A percentile compares a stretch with the other conserved stretches of the same genome.
Conservation (phyloP, 192 early-diverging fungal species). For the Entomortierella parvispora region DNA sequence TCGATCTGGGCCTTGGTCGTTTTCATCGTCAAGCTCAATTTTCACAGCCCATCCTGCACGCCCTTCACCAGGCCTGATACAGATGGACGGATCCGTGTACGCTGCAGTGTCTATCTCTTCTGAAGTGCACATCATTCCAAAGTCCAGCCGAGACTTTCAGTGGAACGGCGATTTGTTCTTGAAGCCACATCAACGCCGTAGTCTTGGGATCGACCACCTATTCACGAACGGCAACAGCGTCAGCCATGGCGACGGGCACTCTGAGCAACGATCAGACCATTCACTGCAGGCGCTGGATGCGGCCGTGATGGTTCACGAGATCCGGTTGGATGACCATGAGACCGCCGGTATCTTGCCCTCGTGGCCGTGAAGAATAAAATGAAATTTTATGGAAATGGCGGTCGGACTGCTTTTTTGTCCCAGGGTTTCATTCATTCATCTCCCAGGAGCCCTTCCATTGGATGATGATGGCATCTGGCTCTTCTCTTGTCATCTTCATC, state of each 20-base stretch:
- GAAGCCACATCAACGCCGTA: slow-evolving; percentile 46
- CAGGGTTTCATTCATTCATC: too few relatives aligned
- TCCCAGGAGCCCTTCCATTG: too few relatives aligned
- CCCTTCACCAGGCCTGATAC: slow-evolving; percentile 11
- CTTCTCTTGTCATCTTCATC: too few relatives aligned
- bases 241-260: background rate
- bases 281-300: slow-evolving; percentile 18
- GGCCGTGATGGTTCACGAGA: slow-evolving; percentile 38
- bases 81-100: slow-evolving; percentile 37
- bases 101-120: slow-evolving; percentile 38
- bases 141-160: slow-evolving; percentile 42
- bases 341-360: slow-evolving; percentile 38
- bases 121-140: slow-evolving; percentile 46
- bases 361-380: slow-evolving; percentile 35
- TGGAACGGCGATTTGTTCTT: slow-evolving; percentile 51
- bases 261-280: slow-evolving; percentile 20
- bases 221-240: slow-evolving; percentile 12
- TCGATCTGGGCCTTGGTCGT: slow-evolving; percentile 13
- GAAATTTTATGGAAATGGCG: too few relatives aligned
- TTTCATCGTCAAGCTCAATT: slow-evolving; percentile 1
- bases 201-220: slow-evolving; percentile 33
- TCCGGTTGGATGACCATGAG: slow-evolving; percentile 33
- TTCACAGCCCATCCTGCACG: background rate
- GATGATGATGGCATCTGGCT: too few relatives aligned
- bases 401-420: too few relatives aligned